Conservation (phyloP, 1,284 basidiomycete species). For the Ganoderma lucidum region DNA sequence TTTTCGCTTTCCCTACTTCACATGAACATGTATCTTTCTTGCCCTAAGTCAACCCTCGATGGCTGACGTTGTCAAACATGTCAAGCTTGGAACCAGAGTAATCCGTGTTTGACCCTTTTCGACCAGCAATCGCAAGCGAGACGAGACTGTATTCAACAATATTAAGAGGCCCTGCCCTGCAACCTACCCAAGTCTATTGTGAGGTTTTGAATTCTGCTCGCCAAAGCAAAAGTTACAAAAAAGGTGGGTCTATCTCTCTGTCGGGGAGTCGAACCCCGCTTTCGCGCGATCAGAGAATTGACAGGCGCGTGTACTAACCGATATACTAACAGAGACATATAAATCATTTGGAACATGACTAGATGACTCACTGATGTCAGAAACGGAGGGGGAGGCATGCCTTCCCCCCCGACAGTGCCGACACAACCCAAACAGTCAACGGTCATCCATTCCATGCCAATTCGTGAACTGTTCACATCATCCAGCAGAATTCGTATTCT, state of each 20-base stretch:
- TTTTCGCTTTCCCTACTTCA: constrained; percentile 19
- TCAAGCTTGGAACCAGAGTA: background rate
- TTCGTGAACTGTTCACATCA: background rate
- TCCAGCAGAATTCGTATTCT: constrained; percentile 2
- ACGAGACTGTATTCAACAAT: too few species aligned
- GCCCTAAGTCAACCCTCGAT: background rate
- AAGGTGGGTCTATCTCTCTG: constrained; percentile 37
- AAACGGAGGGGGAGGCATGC: too few species aligned
- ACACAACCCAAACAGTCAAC: background rate
- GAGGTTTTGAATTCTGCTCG: too few species aligned
- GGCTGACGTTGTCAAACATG: background rate
- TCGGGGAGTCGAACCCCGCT: constrained; percentile 51
- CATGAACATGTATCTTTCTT: constrained; percentile 26
- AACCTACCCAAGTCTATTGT: too few species aligned
- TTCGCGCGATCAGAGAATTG: constrained; percentile 40
- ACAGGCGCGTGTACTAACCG: constrained; percentile 36
- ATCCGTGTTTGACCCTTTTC: too few species aligned
- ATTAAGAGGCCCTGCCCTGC: too few species aligned
- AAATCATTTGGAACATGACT: background rate
- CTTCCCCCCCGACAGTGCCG: too few species aligned
- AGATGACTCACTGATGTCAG: background rate
- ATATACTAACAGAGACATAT: constrained; percentile 30
- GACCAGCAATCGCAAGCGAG: too few species aligned
- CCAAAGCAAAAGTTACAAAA: background rate
- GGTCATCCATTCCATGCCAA: background rate